These are phyloP conservation scores for Pythium rishiriense DNA, from an alignment of 352 stramenopile species.

Conservation along the genomic window DNA sequence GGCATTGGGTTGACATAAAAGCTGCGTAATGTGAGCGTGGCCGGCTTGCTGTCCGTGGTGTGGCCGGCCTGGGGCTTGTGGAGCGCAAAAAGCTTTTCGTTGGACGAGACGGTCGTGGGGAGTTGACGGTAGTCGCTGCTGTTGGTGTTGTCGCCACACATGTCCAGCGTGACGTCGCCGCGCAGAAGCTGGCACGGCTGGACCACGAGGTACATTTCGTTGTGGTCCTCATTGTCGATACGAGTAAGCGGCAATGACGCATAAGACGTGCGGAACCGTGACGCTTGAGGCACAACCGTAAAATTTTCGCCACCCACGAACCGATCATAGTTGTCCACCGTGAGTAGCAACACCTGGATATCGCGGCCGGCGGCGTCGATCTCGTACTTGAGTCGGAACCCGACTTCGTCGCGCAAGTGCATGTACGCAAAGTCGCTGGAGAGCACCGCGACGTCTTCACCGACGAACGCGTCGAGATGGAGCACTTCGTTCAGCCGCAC, in stretches of 20 bases:
- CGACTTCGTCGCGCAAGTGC: slow-evolving; percentile 61
- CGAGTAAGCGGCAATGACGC: slow-evolving; percentile 45
- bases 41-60: not conserved
- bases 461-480: slow-evolving; percentile 61
- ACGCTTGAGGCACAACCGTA: slow-evolving; percentile 36
- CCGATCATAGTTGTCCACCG: slow-evolving; percentile 50
- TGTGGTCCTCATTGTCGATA: slow-evolving; percentile 46
- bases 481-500: slow-evolving; percentile 59
- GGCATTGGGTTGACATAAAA: slow-evolving; percentile 70
- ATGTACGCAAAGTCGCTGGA: slow-evolving; percentile 58
- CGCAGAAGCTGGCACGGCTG: slow-evolving; percentile 45
- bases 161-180: not conserved
- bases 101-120: slow-evolving; percentile 41
- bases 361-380: slow-evolving; percentile 27
- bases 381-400: slow-evolving; percentile 58
- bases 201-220: slow-evolving; percentile 64
- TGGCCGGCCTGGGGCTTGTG: slow-evolving; percentile 19
- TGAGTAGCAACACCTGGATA: slow-evolving; percentile 59
- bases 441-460: slow-evolving; percentile 49
- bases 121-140: slow-evolving; percentile 41
- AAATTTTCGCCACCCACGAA: slow-evolving; percentile 52
- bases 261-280: slow-evolving; percentile 47
- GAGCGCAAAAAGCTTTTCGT: slow-evolving; percentile 49
- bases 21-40: slow-evolving; percentile 2
- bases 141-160: slow-evolving; percentile 14